A percentile compares a stretch with the other conserved stretches of the same genome.
phyloP scores from a whole-genome alignment of 164 flowering plant species.

The Akebia trifoliata region DNA sequence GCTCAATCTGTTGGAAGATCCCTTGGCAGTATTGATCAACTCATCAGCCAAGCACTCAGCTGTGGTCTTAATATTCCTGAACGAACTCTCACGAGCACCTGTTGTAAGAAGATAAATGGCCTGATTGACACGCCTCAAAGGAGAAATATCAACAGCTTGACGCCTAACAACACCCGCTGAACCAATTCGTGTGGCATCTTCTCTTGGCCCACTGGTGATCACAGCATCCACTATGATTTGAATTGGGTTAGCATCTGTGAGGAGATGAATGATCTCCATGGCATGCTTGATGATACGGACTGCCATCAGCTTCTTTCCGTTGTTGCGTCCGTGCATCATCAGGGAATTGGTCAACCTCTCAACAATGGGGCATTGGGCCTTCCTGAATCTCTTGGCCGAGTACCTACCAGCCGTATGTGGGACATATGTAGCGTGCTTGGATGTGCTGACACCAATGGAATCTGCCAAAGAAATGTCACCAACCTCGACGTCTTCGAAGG shows the following conservation, averaged over 20 bases:
- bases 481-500: slow-evolving; percentile 17
- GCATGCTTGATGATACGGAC: slow-evolving; percentile 33
- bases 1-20: slow-evolving; percentile 18
- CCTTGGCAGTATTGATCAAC: slow-evolving; percentile 19
- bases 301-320: slow-evolving; percentile 36
- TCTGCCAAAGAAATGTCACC: slow-evolving; percentile 28
- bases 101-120: slow-evolving; percentile 19
- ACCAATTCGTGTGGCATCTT: slow-evolving; percentile 21
- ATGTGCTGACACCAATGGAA: slow-evolving; percentile 22
- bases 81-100: slow-evolving; percentile 20
- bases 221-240: slow-evolving; percentile 38
- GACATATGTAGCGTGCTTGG: slow-evolving; percentile 32
- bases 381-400: slow-evolving; percentile 30
- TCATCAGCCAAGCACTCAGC: slow-evolving; percentile 21
- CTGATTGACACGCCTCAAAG: slow-evolving; percentile 18
- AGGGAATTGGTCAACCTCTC: slow-evolving; percentile 35
- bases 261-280: slow-evolving; percentile 35
- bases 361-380: slow-evolving; percentile 33
- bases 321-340: slow-evolving; percentile 39
- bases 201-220: slow-evolving; percentile 20
- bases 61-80: slow-evolving; percentile 19
- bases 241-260: slow-evolving; percentile 32
- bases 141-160: slow-evolving; percentile 17
- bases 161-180: slow-evolving; percentile 23
- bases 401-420: slow-evolving; percentile 35